Percentiles rank a stretch among this genome's conserved stretches.
phyloP scores from a whole-genome alignment of 495 filamentous ascomycete genomes.

The Aspergillus haitiensis region DNA sequence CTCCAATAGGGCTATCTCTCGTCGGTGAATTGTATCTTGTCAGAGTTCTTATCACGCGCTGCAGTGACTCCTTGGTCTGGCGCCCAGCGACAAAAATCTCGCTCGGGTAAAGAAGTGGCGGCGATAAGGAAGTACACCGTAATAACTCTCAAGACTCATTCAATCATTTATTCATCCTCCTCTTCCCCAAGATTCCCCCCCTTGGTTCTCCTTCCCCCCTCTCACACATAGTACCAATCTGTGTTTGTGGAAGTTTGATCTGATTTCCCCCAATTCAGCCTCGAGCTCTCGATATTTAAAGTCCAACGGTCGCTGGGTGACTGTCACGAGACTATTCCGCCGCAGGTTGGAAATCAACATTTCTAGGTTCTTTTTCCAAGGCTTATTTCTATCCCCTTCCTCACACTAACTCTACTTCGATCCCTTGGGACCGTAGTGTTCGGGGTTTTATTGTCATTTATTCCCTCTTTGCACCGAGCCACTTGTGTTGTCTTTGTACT shows the following conservation, averaged over 20 bases:
- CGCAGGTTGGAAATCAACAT: background rate
- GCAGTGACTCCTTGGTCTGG: background rate
- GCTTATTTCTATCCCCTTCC: background rate
- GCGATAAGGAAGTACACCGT: constrained; percentile 8
- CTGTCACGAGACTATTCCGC: constrained; percentile 26
- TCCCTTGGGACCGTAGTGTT: too few species aligned
- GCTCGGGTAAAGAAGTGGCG: constrained; percentile 13
- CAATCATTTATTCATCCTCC: constrained; percentile 1
- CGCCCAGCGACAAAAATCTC: constrained; percentile 24
- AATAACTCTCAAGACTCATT: background rate
- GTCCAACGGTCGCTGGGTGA: constrained; percentile 21
- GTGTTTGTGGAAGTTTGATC: background rate
- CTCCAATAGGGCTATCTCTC: too few species aligned
- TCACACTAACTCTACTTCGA: background rate
- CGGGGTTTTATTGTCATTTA: background rate
- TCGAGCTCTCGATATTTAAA: background rate
- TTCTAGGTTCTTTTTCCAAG: background rate
- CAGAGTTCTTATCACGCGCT: background rate
- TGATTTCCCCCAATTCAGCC: background rate
- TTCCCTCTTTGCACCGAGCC: background rate
- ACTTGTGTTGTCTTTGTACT: background rate
- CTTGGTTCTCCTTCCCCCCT: background rate
- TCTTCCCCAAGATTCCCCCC: background rate
- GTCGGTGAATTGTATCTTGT: too few species aligned
- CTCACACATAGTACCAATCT: background rate